Percentiles rank a stretch among this genome's conserved stretches.
Evolutionary conservation across 495 filamentous ascomycete genomes (phyloP).

Genomic region (Daldinia childiae): DNA sequence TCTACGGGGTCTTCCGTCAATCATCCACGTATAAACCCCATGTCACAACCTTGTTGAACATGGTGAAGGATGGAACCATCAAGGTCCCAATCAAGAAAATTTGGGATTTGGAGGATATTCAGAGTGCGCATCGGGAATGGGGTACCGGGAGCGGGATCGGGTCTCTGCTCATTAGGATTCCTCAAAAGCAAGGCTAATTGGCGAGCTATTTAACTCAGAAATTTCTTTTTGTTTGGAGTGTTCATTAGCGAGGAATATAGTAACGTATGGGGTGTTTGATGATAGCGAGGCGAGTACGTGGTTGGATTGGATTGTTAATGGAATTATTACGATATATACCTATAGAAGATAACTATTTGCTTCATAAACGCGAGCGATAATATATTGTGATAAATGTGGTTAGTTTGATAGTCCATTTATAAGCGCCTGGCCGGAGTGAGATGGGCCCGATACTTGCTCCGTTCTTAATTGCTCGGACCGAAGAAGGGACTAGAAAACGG

Average conservation of each 20-base stretch:
- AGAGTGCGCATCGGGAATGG: slow-evolving; percentile 54
- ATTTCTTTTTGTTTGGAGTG: slow-evolving; percentile 3
- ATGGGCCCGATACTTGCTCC: not conserved
- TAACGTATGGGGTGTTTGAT: not conserved
- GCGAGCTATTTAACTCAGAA: not conserved
- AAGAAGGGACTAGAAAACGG: not conserved
- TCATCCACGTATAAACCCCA: slow-evolving; percentile 45
- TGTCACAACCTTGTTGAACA: slow-evolving; percentile 43
- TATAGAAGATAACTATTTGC: no score
- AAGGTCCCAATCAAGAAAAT: slow-evolving; percentile 53
- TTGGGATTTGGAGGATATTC: slow-evolving; percentile 53
- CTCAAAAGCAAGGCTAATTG: slow-evolving; percentile 8
- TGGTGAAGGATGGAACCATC: slow-evolving; percentile 50
- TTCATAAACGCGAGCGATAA: no score
- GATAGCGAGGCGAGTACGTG: not conserved
- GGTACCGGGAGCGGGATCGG: slow-evolving; percentile 49
- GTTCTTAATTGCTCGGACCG: not conserved
- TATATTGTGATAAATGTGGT: no score
- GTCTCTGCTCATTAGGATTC: slow-evolving; percentile 48
- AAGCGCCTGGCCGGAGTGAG: not conserved
- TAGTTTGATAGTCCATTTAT: not conserved
- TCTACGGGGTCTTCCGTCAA: slow-evolving; percentile 52
- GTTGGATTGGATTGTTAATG: not conserved
- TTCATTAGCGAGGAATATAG: not conserved
- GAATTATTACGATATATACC: no score